phyloP scores from a whole-genome alignment of 306 rosid species.

The Quercus parvula region DNA sequence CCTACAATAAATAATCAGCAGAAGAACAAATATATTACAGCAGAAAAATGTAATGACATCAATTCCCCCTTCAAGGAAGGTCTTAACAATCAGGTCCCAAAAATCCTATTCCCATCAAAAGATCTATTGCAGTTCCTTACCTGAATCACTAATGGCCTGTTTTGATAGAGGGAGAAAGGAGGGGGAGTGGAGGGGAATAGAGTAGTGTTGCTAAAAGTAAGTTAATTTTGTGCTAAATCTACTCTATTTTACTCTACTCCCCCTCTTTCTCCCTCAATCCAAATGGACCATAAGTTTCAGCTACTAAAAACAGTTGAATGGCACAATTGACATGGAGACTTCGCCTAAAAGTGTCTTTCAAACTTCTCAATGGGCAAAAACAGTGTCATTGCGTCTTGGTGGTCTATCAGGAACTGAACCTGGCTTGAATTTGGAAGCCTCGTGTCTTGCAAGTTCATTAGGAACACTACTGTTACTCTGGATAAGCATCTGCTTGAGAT shows the following conservation, averaged over 20 bases:
- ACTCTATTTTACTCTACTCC: too few species aligned
- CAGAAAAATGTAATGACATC: background rate
- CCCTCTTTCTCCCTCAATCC: too few species aligned
- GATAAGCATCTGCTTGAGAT: slow-evolving; percentile 87
- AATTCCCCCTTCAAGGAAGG: background rate
- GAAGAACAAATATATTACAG: background rate
- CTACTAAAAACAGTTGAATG: background rate
- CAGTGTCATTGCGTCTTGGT: slow-evolving; percentile 79
- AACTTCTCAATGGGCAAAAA: slow-evolving; percentile 62
- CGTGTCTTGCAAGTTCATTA: slow-evolving; percentile 87
- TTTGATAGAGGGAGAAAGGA: too few species aligned
- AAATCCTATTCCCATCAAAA: background rate
- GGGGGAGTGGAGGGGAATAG: too few species aligned
- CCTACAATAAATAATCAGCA: background rate
- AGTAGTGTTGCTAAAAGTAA: too few species aligned
- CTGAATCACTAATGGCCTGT: background rate
- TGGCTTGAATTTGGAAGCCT: slow-evolving; percentile 92
- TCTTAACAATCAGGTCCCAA: background rate
- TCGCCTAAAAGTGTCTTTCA: slow-evolving; percentile 1
- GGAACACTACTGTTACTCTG: slow-evolving; percentile 86
- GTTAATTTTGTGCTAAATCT: too few species aligned
- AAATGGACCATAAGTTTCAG: background rate
- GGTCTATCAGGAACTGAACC: slow-evolving; percentile 88
- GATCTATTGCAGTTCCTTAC: slow-evolving; percentile 13
- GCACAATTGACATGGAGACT: background rate